A percentile compares a stretch with the other conserved stretches of the same genome.
Evolutionary conservation across 2,329 filamentous ascomycete species (phyloP).

Genomic region (Alternaria sp.): DNA sequence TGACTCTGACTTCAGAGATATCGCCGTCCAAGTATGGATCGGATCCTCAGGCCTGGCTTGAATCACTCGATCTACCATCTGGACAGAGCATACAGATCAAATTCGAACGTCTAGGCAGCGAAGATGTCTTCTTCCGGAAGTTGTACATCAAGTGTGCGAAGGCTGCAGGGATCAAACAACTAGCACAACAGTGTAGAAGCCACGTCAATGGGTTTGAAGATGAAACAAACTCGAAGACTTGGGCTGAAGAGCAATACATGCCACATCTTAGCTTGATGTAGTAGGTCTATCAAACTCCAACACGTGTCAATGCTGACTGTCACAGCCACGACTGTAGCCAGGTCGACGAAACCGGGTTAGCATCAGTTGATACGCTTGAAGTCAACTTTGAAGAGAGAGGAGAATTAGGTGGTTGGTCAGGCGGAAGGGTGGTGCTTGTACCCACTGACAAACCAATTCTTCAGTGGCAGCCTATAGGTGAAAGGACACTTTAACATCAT

Average conservation of each 20-base stretch:
- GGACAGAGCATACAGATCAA: constrained; percentile 30
- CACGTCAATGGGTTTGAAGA: constrained; percentile 38
- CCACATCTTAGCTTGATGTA: constrained; percentile 56
- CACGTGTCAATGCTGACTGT: background rate
- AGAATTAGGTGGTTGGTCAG: constrained; percentile 42
- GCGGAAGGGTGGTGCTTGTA: constrained; percentile 53
- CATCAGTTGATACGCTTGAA: constrained; percentile 35
- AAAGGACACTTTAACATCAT: constrained; percentile 34
- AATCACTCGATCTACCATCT: constrained; percentile 36
- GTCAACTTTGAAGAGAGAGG: constrained; percentile 34
- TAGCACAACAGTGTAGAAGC: constrained; percentile 42
- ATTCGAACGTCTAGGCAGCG: constrained; percentile 45
- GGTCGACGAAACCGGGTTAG: constrained; percentile 32
- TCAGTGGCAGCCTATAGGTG: constrained; percentile 50
- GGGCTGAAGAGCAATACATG: constrained; percentile 45
- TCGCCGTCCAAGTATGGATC: constrained; percentile 29
- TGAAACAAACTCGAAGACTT: constrained; percentile 33
- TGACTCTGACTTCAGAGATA: constrained; percentile 55
- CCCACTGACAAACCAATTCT: constrained; percentile 49
- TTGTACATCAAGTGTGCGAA: constrained; percentile 51
- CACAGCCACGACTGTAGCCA: constrained; percentile 39
- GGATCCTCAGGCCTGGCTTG: constrained; percentile 52
- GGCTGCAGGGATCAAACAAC: constrained; percentile 29
- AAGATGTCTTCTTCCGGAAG: constrained; percentile 52
- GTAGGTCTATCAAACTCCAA: constrained; percentile 43